Evolutionary conservation across 495 filamentous ascomycete genomes (phyloP), one percentile per base, ranked within the genome.

Genomic region (Trichoderma orchidacearum): DNA sequence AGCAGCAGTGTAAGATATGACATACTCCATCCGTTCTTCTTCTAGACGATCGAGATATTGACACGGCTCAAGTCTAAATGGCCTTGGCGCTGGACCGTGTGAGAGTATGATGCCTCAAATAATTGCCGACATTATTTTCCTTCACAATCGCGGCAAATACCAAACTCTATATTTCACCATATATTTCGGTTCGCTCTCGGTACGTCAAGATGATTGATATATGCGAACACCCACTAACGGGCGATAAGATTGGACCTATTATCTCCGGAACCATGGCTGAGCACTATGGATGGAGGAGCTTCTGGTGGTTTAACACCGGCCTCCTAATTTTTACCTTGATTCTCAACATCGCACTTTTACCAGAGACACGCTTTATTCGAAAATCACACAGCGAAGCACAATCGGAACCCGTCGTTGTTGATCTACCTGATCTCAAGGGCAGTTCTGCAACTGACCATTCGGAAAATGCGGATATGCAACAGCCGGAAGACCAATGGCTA

Each of bases 111-210:
- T 78, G 62, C 81, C 80, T 1, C 72, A 78, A 30, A 74, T 85
- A 36, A 85, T 84, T 60, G 75, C 81, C 8, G 82, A 85, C 58
- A 74, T 84, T 31, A 80, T 81, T 61, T 84, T 85, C 65, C 71
- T 85, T 1, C 80, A 85, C 62, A 80, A 84, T 52, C 72, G 82
- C 57, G 82, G 82, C 3, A 77, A 76, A 28, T 84, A 82, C 64
- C 82, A 84, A 59, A 85, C 82, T 5, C 61, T 85, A 5, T 85
- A 85, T 62, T 84, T 82, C 61, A 75, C 72, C 0, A 65, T 65
- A 15, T 77, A 75, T 60, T 73, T 77, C 52, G 63, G 70, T 1
- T 69, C 68, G 23, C 59, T 77, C 13, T 73, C 72, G 70, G 71
- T 71, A 58, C 25, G 53, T 34, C 1, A 30, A 41, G 4, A 57